phyloP scores from a whole-genome alignment of 2,329 filamentous ascomycete species.

The Diaporthe velutina region DNA sequence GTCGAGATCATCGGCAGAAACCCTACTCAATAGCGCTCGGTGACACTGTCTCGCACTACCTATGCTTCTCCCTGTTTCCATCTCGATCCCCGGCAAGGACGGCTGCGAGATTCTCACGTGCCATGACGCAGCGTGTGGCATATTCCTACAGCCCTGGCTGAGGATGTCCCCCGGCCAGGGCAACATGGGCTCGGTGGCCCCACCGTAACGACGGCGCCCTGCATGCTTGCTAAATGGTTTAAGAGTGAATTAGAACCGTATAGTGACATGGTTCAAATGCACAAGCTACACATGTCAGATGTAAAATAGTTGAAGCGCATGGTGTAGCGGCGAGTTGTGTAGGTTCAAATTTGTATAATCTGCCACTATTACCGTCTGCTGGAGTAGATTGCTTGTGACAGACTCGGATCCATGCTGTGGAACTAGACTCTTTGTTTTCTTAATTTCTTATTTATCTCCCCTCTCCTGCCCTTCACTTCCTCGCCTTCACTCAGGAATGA shows the following conservation, averaged over 20 bases:
- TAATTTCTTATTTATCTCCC: not conserved
- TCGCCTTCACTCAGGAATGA: not conserved
- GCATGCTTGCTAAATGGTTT: not conserved
- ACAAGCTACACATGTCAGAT: not conserved
- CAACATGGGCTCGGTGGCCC: not conserved
- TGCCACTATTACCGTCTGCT: not conserved
- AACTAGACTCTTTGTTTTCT: not conserved
- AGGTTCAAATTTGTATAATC: not conserved
- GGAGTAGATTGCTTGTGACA: not conserved
- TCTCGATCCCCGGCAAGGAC: not conserved
- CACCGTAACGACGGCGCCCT: not conserved
- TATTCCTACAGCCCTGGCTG: too few relatives aligned
- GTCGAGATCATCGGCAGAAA: not conserved
- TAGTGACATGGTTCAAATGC: not conserved
- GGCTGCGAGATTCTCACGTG: not conserved
- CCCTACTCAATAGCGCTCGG: too few relatives aligned
- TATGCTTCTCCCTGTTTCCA: not conserved
- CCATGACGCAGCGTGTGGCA: not conserved
- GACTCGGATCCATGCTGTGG: not conserved
- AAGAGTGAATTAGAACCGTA: too few relatives aligned
- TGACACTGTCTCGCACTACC: not conserved
- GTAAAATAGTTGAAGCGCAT: not conserved
- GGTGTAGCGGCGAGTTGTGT: not conserved
- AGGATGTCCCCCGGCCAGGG: not conserved
- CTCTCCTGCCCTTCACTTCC: not conserved